Evolutionary conservation across 1,284 basidiomycete genomes (phyloP).

Genomic region (Trametes pubescens): DNA sequence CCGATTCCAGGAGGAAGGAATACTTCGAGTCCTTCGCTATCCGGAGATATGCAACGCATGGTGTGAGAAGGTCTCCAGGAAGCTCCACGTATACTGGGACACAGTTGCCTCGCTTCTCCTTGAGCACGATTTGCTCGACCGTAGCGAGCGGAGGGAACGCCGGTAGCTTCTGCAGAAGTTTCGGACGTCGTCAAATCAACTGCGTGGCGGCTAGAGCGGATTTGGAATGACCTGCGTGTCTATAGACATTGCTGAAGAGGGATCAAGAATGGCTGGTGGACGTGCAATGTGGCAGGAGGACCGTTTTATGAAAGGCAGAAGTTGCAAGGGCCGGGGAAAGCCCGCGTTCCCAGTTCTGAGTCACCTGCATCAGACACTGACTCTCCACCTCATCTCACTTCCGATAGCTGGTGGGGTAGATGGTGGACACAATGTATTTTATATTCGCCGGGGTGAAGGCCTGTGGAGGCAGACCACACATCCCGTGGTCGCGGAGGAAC

Average conservation of each 20-base stretch:
- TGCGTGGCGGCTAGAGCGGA: background rate
- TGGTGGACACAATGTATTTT: background rate
- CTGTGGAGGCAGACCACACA: background rate
- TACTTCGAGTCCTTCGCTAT: slow-evolving; percentile 92
- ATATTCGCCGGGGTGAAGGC: background rate
- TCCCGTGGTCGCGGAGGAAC: background rate
- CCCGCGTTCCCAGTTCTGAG: slow-evolving; percentile 10
- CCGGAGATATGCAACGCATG: slow-evolving; percentile 96
- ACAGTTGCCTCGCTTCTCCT: slow-evolving; percentile 87
- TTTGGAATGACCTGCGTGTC: slow-evolving; percentile 53
- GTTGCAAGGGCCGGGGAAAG: slow-evolving; percentile 11
- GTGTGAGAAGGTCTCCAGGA: slow-evolving; percentile 96
- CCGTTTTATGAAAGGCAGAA: slow-evolving; percentile 3
- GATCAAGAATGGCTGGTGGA: background rate
- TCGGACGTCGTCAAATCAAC: slow-evolving; percentile 18
- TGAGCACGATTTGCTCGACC: slow-evolving; percentile 77
- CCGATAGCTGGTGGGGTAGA: slow-evolving; percentile 1
- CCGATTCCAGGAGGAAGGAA: slow-evolving; percentile 93
- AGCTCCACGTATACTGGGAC: slow-evolving; percentile 94
- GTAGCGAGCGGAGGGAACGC: slow-evolving; percentile 73
- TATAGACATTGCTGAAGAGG: slow-evolving; percentile 20
- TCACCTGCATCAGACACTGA: slow-evolving; percentile 10
- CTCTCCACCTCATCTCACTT: slow-evolving; percentile 18
- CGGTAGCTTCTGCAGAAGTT: slow-evolving; percentile 60
- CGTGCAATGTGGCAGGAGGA: slow-evolving; percentile 1